Evolutionary conservation across 495 filamentous ascomycete species (phyloP), one percentile per base, ranked within the genome.

Genomic region (Pyrenula aspistea): DNA sequence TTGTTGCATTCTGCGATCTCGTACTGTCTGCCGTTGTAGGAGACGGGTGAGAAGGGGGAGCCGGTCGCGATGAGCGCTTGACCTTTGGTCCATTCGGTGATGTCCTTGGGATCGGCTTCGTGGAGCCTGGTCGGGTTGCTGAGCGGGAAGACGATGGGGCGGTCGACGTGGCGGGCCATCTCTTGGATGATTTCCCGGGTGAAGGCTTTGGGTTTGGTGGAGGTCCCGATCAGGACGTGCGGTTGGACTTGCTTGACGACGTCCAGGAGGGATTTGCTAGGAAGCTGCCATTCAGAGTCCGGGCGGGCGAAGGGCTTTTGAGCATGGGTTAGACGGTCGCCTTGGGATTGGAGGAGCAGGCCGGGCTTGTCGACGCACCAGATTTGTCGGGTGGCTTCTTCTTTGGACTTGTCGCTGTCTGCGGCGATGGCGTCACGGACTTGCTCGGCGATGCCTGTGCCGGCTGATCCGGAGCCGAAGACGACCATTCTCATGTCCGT

Each of bases 1-100:
- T 95, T 95, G 71, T 95, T 95, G 74, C 90, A 95, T 65, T 94
- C 91, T 22, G 88, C 88, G 8, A 94, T 75, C 42, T 89, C 82
- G 31, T 85, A 77, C 55, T 81, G 77, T 24, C 69, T 64, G 0
- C 87, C 88, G 19, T 81, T 72, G 10, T 84, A 81, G 55, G 79
- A 77, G 10, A 95, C 88, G 0, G 90, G 85, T 1, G 81, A 79
- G 67, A 95, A 96, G 1, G 90, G 91, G 52, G 82, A 86, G 8
- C 91, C 90, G 0, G 90, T 96, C 0, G 90, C 89, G 3, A 93
- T 82, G n/a, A 95, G 76, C 0, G 83, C 88, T 57, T 80, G 81
- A 0, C 88, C 89, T 36, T 87, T 71, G 0, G 88, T 91, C 91
- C 88, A 96, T 0, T 77, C 64, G 56, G 83, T 79, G 51, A 96